Evolutionary conservation across 108 stramenopile genomes (phyloP).

Genomic region (Bacterosira constricta): DNA sequence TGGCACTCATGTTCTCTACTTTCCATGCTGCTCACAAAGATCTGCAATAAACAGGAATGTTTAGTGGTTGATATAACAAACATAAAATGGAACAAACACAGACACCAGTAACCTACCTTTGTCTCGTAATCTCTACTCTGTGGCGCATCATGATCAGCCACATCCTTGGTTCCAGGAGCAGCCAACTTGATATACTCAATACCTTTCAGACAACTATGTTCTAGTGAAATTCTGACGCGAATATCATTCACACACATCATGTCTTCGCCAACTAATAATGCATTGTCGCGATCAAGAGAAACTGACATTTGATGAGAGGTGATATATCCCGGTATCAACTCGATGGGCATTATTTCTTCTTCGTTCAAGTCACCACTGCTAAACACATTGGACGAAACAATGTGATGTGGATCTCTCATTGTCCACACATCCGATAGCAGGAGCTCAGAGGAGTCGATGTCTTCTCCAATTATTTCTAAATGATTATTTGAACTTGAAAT

Average conservation of each 20-base stretch:
- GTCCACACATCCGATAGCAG: conserved; percentile 30
- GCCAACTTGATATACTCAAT: conserved; percentile 30
- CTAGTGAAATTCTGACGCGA: conserved; percentile 17
- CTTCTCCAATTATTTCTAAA: background rate
- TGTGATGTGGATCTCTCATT: conserved; percentile 13
- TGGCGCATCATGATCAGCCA: conserved; percentile 1
- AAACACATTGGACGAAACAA: conserved; percentile 3
- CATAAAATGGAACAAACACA: background rate
- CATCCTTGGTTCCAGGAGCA: background rate
- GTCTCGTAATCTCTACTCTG: conserved; percentile 12
- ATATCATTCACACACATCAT: conserved; percentile 27
- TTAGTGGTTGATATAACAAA: background rate
- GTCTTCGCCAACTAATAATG: conserved; percentile 1
- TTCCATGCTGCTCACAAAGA: conserved; percentile 23
- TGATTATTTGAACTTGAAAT: conserved; percentile 4
- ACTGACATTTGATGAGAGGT: conserved; percentile 8
- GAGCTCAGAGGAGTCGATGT: too few species aligned
- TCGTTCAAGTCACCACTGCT: background rate
- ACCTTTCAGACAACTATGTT: conserved; percentile 12
- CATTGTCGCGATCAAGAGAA: background rate
- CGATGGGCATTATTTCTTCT: conserved; percentile 1
- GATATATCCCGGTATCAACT: conserved; percentile 8
- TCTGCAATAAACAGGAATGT: conserved; percentile 1
- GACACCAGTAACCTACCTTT: conserved; percentile 10
- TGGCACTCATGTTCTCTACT: conserved; percentile 15